A percentile compares a stretch with the other conserved stretches of the same genome.
Evolutionary conservation across 2,329 filamentous ascomycete genomes (phyloP).

Genomic region (Arachnomyces sp.): DNA sequence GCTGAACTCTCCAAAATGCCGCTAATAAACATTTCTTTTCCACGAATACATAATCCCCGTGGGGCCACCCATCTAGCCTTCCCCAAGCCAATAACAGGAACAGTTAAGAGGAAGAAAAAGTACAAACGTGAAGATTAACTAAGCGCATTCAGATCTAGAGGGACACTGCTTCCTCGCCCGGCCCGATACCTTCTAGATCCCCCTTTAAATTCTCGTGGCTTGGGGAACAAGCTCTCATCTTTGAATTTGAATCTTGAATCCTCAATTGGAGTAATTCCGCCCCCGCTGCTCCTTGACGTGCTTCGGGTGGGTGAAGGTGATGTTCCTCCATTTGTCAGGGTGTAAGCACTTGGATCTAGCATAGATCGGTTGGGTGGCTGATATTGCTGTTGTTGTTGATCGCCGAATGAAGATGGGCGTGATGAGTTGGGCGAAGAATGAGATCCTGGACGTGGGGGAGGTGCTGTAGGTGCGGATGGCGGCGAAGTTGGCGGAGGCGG

Average conservation of each 20-base stretch:
- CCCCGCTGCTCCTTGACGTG: constrained; percentile 15
- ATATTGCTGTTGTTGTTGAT: constrained; percentile 21
- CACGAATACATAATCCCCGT: too few relatives aligned
- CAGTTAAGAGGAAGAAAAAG: not conserved
- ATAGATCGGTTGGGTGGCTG: constrained; percentile 51
- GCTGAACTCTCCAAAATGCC: not conserved
- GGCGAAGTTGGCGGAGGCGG: constrained; percentile 40
- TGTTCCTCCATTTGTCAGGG: constrained; percentile 55
- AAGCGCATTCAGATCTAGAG: constrained; percentile 67
- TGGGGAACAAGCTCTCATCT: constrained; percentile 71
- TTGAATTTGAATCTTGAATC: constrained; percentile 84
- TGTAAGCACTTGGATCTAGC: constrained; percentile 71
- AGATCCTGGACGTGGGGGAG: constrained; percentile 25
- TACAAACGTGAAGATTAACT: constrained; percentile 7
- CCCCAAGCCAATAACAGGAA: too few relatives aligned
- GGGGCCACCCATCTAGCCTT: too few relatives aligned
- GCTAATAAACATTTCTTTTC: too few relatives aligned
- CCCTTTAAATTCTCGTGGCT: constrained; percentile 73
- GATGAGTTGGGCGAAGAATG: constrained; percentile 33
- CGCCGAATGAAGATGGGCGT: constrained; percentile 30
- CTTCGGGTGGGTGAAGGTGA: constrained; percentile 19
- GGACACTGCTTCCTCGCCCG: constrained; percentile 87
- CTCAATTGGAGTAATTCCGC: constrained; percentile 51
- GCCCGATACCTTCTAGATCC: constrained; percentile 74
- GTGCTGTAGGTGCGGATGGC: constrained; percentile 38